A percentile compares a stretch with the other conserved stretches of the same genome.
Conservation (phyloP, 495 filamentous ascomycete species). For the Podospora comata region DNA sequence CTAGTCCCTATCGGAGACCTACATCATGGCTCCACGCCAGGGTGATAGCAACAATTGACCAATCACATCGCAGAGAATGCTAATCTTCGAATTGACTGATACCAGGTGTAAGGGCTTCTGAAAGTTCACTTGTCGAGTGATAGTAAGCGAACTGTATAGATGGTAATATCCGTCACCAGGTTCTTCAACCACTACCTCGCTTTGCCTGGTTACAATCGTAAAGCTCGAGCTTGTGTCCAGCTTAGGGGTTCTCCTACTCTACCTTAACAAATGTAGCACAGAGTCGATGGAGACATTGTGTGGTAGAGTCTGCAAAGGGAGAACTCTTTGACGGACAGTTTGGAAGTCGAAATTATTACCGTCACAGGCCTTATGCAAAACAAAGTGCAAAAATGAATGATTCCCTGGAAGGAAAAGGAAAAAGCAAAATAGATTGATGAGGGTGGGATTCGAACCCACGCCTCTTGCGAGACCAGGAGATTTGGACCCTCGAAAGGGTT, state of each 20-base stretch:
- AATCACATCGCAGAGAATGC: slow-evolving; percentile 5
- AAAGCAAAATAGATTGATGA: slow-evolving; percentile 13
- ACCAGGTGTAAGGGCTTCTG: background rate
- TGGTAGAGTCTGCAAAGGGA: too few species aligned
- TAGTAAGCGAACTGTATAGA: background rate
- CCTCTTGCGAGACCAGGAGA: slow-evolving; percentile 21
- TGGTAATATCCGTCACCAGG: too few species aligned
- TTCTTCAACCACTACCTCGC: too few species aligned
- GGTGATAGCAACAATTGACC: background rate
- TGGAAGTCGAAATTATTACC: too few species aligned
- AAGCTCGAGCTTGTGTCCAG: too few species aligned
- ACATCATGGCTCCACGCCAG: background rate
- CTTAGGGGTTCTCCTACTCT: too few species aligned
- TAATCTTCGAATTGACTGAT: background rate
- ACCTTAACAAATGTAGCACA: too few species aligned
- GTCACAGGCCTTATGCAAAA: too few species aligned
- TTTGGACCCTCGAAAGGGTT: background rate
- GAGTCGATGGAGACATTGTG: too few species aligned
- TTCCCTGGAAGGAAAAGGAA: background rate
- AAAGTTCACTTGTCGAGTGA: background rate
- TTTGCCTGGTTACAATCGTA: too few species aligned
- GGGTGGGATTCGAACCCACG: slow-evolving; percentile 25
- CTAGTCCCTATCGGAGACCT: background rate
- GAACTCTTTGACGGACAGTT: too few species aligned
- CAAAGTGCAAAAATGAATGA: too few species aligned